phyloP scores from a whole-genome alignment of 2,329 filamentous ascomycete species.

The Pyricularia grisea region DNA sequence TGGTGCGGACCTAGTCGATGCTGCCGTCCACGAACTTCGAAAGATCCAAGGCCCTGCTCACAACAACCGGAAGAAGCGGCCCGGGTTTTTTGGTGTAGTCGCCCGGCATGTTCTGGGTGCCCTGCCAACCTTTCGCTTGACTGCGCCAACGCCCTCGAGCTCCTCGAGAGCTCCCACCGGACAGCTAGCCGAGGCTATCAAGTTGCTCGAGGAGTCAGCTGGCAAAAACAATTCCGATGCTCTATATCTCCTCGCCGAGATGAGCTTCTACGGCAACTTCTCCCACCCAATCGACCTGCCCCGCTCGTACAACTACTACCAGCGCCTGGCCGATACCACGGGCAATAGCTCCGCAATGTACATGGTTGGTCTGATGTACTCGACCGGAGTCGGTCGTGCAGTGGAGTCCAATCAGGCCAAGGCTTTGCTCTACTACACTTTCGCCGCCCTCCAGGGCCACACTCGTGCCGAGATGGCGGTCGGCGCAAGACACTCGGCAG shows the following conservation, averaged over 20 bases:
- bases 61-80: slow-evolving; percentile 31
- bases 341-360: slow-evolving; percentile 91
- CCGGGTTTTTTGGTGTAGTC: slow-evolving; percentile 31
- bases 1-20: slow-evolving; percentile 39
- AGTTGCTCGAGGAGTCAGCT: slow-evolving; percentile 42
- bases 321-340: slow-evolving; percentile 61
- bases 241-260: slow-evolving; percentile 78
- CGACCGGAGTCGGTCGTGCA: slow-evolving; percentile 76
- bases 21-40: slow-evolving; percentile 38
- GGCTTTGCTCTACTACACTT: slow-evolving; percentile 87
- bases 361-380: slow-evolving; percentile 94
- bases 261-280: slow-evolving; percentile 96
- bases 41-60: slow-evolving; percentile 37
- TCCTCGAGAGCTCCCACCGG: slow-evolving; percentile 22
- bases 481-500: slow-evolving; percentile 74
- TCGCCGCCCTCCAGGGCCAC: slow-evolving; percentile 78
- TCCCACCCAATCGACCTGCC: slow-evolving; percentile 75
- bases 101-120: slow-evolving; percentile 36
- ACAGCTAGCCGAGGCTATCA: slow-evolving; percentile 39
- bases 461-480: slow-evolving; percentile 88
- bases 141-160: slow-evolving; percentile 31
- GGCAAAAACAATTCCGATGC: slow-evolving; percentile 65
- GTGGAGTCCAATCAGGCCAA: slow-evolving; percentile 83
- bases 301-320: slow-evolving; percentile 72
- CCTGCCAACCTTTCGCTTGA: slow-evolving; percentile 39